Evolutionary conservation across 169 alveolate genomes (phyloP).

Genomic region (Plasmodium gallinaceum): DNA sequence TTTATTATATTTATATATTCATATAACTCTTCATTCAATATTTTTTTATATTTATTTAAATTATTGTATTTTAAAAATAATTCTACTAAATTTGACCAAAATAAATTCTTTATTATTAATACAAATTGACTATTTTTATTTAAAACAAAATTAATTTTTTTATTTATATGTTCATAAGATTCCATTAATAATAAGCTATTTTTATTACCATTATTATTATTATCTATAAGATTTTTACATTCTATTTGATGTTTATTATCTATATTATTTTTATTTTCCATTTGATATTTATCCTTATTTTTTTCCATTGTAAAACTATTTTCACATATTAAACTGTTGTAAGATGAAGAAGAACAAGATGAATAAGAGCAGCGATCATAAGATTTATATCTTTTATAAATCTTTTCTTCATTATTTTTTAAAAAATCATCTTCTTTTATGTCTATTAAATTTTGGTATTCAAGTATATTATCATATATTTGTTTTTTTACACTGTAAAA

Average conservation of each 20-base stretch:
- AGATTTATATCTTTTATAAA: neutral
- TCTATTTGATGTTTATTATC: neutral
- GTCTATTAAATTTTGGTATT: slow-evolving; percentile 67
- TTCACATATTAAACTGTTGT: slow-evolving; percentile 2
- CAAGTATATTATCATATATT: slow-evolving; percentile 53
- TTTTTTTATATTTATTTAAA: slow-evolving; percentile 44
- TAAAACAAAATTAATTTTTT: slow-evolving; percentile 46
- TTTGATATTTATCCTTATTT: neutral
- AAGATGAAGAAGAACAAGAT: slow-evolving; percentile 5
- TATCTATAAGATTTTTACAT: neutral
- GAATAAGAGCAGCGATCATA: slow-evolving; percentile 16
- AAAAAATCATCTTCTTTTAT: slow-evolving; percentile 75
- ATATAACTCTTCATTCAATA: slow-evolving; percentile 68
- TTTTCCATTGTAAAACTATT: neutral
- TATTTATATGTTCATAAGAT: slow-evolving; percentile 21
- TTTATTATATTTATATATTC: slow-evolving; percentile 65
- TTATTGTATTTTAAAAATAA: slow-evolving; percentile 63
- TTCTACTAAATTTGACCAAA: slow-evolving; percentile 70
- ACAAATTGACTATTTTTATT: slow-evolving; percentile 73
- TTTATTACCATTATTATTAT: neutral
- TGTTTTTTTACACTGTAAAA: slow-evolving; percentile 68
- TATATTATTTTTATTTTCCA: neutral
- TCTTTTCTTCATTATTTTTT: slow-evolving; percentile 54
- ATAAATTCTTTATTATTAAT: slow-evolving; percentile 50
- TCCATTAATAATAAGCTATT: neutral